These are phyloP conservation scores for Prinsepia uniflora DNA, from an alignment of 306 rosid species.

Conservation along the genomic window DNA sequence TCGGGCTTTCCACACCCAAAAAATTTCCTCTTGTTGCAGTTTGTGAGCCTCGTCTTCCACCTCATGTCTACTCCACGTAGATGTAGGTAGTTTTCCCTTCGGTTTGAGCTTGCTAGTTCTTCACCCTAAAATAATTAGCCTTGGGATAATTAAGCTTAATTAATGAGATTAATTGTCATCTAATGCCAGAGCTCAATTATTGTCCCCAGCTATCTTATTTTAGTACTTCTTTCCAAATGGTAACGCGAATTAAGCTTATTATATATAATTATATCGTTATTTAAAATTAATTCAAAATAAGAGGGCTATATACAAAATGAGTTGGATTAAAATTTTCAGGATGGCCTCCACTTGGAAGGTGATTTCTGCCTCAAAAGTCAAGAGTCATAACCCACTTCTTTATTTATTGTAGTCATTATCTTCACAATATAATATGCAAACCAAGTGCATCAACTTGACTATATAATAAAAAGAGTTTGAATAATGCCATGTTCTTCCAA, in stretches of 20 bases:
- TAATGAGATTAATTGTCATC: too few relatives aligned
- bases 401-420: background rate
- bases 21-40: slow-evolving; percentile 45
- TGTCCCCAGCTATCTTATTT: too few relatives aligned
- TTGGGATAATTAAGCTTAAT: background rate
- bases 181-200: background rate
- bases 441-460: background rate
- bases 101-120: background rate
- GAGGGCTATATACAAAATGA: too few relatives aligned
- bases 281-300: too few relatives aligned
- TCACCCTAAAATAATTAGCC: slow-evolving; percentile 2
- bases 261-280: too few relatives aligned
- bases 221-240: too few relatives aligned
- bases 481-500: background rate
- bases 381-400: background rate
- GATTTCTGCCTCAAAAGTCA: background rate
- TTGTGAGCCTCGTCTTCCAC: slow-evolving; percentile 57
- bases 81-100: background rate
- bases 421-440: background rate
- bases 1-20: slow-evolving; percentile 61
- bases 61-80: slow-evolving; percentile 42
- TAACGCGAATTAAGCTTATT: too few relatives aligned
- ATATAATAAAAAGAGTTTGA: background rate
- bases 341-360: background rate
- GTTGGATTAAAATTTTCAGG: too few relatives aligned